Conservation (phyloP, 2,329 filamentous ascomycete species). For the Aspergillus unguis region DNA sequence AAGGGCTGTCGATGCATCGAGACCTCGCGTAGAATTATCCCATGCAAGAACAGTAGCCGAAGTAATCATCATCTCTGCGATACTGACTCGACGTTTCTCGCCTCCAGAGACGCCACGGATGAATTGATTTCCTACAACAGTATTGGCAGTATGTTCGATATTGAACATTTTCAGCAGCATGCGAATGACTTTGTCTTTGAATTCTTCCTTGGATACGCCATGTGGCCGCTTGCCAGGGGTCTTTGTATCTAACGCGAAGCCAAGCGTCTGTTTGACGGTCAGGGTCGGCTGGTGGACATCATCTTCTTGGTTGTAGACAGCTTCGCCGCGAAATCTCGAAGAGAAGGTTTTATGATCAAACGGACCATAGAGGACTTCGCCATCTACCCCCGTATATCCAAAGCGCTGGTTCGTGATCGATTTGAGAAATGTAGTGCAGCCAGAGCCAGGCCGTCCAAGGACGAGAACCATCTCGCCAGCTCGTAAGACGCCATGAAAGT, state of each 20-base stretch:
- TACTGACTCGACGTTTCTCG: conserved; percentile 75
- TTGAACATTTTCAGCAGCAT: conserved; percentile 88
- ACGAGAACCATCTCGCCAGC: conserved; percentile 53
- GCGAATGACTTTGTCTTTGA: conserved; percentile 71
- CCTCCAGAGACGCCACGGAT: conserved; percentile 76
- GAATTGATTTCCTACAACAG: conserved; percentile 78
- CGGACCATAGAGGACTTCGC: conserved; percentile 12
- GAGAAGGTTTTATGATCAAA: conserved; percentile 66
- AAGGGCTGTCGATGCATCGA: conserved; percentile 66
- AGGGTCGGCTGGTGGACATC: conserved; percentile 82
- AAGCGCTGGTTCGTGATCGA: conserved; percentile 75
- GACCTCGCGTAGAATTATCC: conserved; percentile 70
- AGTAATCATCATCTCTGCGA: conserved; percentile 78
- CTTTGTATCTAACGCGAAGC: conserved; percentile 81
- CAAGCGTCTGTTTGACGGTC: conserved; percentile 81
- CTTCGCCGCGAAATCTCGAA: conserved; percentile 34
- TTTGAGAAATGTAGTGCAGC: conserved; percentile 80
- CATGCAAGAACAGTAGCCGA: conserved; percentile 69
- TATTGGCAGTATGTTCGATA: conserved; percentile 82
- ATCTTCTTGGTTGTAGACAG: conserved; percentile 81
- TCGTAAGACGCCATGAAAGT: conserved; percentile 59
- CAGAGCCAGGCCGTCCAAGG: conserved; percentile 37
- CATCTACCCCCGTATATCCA: conserved; percentile 42
- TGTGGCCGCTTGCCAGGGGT: conserved; percentile 74
- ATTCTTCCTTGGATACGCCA: conserved; percentile 68